Evolutionary conservation across 139 green algal genomes (phyloP), one percentile per base, ranked within the genome.

Genomic region (Chlorella sp.): DNA sequence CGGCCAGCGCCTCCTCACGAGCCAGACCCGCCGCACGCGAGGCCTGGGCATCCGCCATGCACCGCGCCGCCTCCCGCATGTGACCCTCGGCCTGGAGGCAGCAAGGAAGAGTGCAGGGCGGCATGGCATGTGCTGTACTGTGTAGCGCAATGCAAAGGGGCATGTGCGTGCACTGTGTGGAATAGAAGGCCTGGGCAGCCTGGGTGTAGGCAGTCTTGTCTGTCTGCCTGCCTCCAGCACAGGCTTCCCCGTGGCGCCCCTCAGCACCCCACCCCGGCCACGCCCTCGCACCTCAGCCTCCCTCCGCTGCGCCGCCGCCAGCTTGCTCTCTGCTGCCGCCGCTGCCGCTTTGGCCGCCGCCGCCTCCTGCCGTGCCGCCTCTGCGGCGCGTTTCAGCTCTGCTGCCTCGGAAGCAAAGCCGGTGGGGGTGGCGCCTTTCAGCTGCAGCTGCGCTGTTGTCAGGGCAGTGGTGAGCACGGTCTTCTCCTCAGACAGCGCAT

Each of bases 391-490:
- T 0, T 36, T 24, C 57, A 90, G 57, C 77, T 64, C 57, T 15
- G 76, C 86, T 34, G 28, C 32, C 39, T 88, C 66, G 39, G 68
- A 40, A 19, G 68, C 84, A 37, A 83, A 85, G 28, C 86, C 86
- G 0, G 57, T 37, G 24, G 86, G 86, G 1, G 86, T 90, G 86
- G 86, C 86, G 1, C 79, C 76, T 60, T 79, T 86, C n/a, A 90
- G 77, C 60, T 90, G 57, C 76, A 90, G 34, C 86, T 90, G 86
- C 19, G 76, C 86, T 18, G 86, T 90, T 26, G 86, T 86, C 11
- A 90, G 77, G 4, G 86, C 86, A 14, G 86, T 77, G 1, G 86
- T 90, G 24, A 90, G 77, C 60, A 80, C 30, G 15, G 2, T 66
- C 64, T 68, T 80, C 30, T 88, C 84, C 0, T 12, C 68, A n/a